Percentiles rank a stretch among this genome's conserved stretches.
Evolutionary conservation across 768 basidiomycete species (phyloP).

Genomic region (Crepidotus variabilis): DNA sequence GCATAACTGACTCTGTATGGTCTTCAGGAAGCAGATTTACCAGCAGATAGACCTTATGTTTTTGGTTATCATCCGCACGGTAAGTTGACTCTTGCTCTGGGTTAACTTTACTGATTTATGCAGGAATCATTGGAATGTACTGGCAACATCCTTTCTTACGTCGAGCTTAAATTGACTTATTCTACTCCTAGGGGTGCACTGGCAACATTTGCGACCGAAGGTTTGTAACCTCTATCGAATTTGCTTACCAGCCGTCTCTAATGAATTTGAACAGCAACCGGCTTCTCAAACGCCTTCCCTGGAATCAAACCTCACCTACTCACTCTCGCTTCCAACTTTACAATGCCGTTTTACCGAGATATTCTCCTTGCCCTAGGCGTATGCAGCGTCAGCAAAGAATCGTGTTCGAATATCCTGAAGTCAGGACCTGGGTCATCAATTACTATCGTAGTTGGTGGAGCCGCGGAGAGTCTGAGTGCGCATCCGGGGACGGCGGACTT

Average conservation of each 20-base stretch:
- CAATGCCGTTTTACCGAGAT: slow-evolving; percentile 91
- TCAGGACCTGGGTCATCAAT: slow-evolving; percentile 66
- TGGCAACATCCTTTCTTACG: not conserved
- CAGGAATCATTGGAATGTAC: slow-evolving; percentile 97
- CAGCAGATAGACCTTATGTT: slow-evolving; percentile 88
- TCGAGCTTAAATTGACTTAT: not conserved
- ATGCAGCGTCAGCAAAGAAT: slow-evolving; percentile 86
- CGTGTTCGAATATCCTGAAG: slow-evolving; percentile 85
- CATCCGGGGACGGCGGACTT: slow-evolving; percentile 96
- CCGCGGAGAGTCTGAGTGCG: slow-evolving; percentile 90
- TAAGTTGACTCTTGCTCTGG: slow-evolving; percentile 23
- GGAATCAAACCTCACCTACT: slow-evolving; percentile 92
- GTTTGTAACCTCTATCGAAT: slow-evolving; percentile 34
- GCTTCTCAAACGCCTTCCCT: slow-evolving; percentile 86
- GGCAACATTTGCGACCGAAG: slow-evolving; percentile 95
- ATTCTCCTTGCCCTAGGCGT: slow-evolving; percentile 84
- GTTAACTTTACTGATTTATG: too few relatives aligned
- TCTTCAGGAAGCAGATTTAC: slow-evolving; percentile 80
- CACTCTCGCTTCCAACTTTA: slow-evolving; percentile 87
- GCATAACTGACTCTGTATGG: not conserved
- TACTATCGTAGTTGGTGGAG: slow-evolving; percentile 95
- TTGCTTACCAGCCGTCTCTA: not conserved
- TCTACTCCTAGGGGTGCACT: slow-evolving; percentile 70
- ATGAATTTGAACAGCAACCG: slow-evolving; percentile 55
- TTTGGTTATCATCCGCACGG: slow-evolving; percentile 99